Base-by-base conservation (phyloP, 192 early-diverging fungal genomes). In the Linnemannia schmuckeri region DNA sequence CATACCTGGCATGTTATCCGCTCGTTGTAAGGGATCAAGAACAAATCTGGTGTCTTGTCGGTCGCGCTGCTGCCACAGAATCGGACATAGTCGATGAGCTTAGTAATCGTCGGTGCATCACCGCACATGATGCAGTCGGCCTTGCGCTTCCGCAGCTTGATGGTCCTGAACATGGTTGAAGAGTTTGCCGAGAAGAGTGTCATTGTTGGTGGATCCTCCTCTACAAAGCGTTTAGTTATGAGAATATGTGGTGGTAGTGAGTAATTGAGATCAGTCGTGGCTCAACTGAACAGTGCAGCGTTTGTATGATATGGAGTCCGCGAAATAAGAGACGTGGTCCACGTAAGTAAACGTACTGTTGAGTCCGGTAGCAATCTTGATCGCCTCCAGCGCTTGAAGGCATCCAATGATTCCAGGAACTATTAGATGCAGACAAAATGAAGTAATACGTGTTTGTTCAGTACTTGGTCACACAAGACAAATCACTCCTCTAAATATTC, bases 331-430 rank as follows among this genome's bases (percentile, higher is more conserved):
- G 12, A 18, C 2, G 17, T 52, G 3, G 15, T 3, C 5, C 4
- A 4, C 0, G 4, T 4, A 18, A 22, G 18, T n/a, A 52, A 55
- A 57, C 77, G 37, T 70, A 89, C 88, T 74, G 70, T 92, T 94
- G 44, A 93, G 88, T n/a, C 92, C 94, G 0, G 91, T 93, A 0
- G 92, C 89, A 18, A 99, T 92, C 88, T 99, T 99, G 71, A 99
- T 95, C 4, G 93, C 96, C 88, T 98, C 96, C 74, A 99, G 90
- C 35, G 98, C 98, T 91, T 99, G 96, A 57, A 98, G 82, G 52
- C 93, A 95, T 27, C 98, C 98, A 74, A 99, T 95, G 22, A 98
- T 92, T 24, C 98, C 98, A 0, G 98, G 95, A 7, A 99, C 97
- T 92, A 92, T 55, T 24, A 69, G 8, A 15, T 33, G 6, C 0